Percentiles rank a stretch among this genome's conserved stretches.
Conservation (phyloP, 2,329 filamentous ascomycete genomes). For the Colletotrichum falcatum region DNA sequence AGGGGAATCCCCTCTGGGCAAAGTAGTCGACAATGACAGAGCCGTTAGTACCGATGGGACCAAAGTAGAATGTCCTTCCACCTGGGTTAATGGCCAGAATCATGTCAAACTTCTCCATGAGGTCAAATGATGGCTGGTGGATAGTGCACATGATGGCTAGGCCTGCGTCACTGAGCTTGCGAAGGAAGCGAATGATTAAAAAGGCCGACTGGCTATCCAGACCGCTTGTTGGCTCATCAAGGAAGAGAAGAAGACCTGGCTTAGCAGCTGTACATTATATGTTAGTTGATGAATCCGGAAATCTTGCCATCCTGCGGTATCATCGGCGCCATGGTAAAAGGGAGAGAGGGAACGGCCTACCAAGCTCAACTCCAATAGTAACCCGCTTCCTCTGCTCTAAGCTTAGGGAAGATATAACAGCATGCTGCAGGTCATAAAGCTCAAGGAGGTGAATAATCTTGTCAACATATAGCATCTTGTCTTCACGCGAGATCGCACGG, state of each 20-base stretch:
- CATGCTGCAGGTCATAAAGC: conserved; percentile 72
- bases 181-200: conserved; percentile 58
- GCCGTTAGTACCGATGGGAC: conserved; percentile 76
- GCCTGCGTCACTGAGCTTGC: conserved; percentile 68
- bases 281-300: no score
- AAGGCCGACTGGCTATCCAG: conserved; percentile 52
- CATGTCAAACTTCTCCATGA: conserved; percentile 79
- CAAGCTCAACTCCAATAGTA: conserved; percentile 77
- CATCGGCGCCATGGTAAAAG: background rate
- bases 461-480: conserved; percentile 76
- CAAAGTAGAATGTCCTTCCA: conserved; percentile 80
- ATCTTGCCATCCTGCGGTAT: no score
- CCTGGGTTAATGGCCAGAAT: conserved; percentile 76
- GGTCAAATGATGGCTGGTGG: conserved; percentile 69
- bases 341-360: background rate
- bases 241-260: conserved; percentile 73
- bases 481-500: conserved; percentile 61
- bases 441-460: conserved; percentile 75
- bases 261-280: conserved; percentile 58
- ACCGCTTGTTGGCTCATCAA: conserved; percentile 73
- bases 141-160: conserved; percentile 75
- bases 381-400: conserved; percentile 71
- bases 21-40: conserved; percentile 69
- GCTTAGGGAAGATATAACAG: conserved; percentile 65
- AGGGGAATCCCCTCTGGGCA: conserved; percentile 71